A percentile compares a stretch with the other conserved stretches of the same genome.
phyloP scores from a whole-genome alignment of 495 filamentous ascomycete genomes.

The Trypethelium eluteriae region DNA sequence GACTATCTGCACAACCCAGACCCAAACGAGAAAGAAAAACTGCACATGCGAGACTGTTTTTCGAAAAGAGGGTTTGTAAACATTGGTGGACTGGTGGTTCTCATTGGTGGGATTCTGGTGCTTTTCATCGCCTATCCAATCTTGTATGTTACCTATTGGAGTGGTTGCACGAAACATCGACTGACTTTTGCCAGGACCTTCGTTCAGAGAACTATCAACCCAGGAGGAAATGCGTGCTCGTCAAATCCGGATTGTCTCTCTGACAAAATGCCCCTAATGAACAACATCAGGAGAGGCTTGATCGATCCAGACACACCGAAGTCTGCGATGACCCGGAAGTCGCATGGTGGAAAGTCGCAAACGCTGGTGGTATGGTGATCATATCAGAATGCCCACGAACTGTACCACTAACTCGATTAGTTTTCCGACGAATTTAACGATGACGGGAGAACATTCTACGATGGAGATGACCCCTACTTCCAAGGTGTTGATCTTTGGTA shows the following conservation, averaged over 20 bases:
- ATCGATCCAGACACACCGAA: slow-evolving; percentile 68
- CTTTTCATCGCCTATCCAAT: slow-evolving; percentile 70
- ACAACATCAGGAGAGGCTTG: slow-evolving; percentile 52
- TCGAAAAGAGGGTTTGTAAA: slow-evolving; percentile 60
- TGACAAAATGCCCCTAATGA: slow-evolving; percentile 48
- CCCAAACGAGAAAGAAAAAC: slow-evolving; percentile 53
- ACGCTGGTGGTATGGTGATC: slow-evolving; percentile 52
- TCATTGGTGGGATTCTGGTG: slow-evolving; percentile 55
- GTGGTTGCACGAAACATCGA: slow-evolving; percentile 47
- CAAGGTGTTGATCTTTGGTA: slow-evolving; percentile 72
- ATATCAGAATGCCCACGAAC: no score
- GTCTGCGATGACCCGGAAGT: slow-evolving; percentile 49
- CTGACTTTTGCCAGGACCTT: slow-evolving; percentile 45
- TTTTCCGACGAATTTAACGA: slow-evolving; percentile 77
- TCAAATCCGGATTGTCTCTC: slow-evolving; percentile 49
- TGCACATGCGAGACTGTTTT: slow-evolving; percentile 58
- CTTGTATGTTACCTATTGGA: slow-evolving; percentile 48
- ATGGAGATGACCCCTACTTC: slow-evolving; percentile 65
- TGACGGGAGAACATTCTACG: slow-evolving; percentile 64
- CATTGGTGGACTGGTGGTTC: slow-evolving; percentile 54
- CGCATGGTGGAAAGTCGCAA: slow-evolving; percentile 52
- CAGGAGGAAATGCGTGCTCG: slow-evolving; percentile 32
- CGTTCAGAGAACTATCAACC: slow-evolving; percentile 37
- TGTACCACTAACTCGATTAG: slow-evolving; percentile 29
- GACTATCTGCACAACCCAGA: slow-evolving; percentile 70